Evolutionary conservation across 192 early-diverging fungal species (phyloP).

Genomic region (Neocallimastix lanati): DNA sequence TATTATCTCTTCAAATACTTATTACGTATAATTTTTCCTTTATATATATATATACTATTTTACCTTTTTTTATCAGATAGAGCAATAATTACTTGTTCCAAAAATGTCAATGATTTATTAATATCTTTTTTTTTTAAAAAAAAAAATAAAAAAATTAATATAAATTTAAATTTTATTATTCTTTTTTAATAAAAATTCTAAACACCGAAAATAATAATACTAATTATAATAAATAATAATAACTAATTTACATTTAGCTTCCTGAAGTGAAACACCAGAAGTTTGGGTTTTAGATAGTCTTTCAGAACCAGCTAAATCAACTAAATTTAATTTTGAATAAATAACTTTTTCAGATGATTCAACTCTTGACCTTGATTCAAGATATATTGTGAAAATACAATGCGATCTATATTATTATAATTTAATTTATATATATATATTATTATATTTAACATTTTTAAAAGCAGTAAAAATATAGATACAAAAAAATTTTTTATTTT

Average conservation of each 20-base stretch:
- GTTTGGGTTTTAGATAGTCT: slow-evolving; percentile 41
- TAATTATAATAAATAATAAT: too few relatives aligned
- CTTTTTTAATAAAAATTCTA: too few relatives aligned
- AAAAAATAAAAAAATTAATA: too few relatives aligned
- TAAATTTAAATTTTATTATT: too few relatives aligned
- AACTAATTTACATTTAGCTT: slow-evolving; percentile 45
- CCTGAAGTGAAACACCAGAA: slow-evolving; percentile 27
- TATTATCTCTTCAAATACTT: too few relatives aligned
- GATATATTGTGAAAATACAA: slow-evolving; percentile 41
- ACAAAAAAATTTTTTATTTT: slow-evolving; percentile 5
- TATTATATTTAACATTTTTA: slow-evolving; percentile 1
- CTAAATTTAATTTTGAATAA: slow-evolving; percentile 35
- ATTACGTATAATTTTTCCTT: too few relatives aligned
- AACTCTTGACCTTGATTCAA: slow-evolving; percentile 33
- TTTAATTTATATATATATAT: neutral
- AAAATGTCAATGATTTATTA: slow-evolving; percentile 38
- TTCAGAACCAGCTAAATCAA: slow-evolving; percentile 39
- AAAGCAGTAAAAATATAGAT: too few relatives aligned
- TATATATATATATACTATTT: neutral
- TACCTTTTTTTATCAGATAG: slow-evolving; percentile 36
- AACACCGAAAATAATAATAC: too few relatives aligned
- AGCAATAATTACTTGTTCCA: slow-evolving; percentile 47
- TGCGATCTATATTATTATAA: slow-evolving; percentile 27
- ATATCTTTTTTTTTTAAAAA: slow-evolving; percentile 14
- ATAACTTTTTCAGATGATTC: slow-evolving; percentile 36